Conservation (phyloP, 1,284 basidiomycete species). For the Austroboletus niveus region DNA sequence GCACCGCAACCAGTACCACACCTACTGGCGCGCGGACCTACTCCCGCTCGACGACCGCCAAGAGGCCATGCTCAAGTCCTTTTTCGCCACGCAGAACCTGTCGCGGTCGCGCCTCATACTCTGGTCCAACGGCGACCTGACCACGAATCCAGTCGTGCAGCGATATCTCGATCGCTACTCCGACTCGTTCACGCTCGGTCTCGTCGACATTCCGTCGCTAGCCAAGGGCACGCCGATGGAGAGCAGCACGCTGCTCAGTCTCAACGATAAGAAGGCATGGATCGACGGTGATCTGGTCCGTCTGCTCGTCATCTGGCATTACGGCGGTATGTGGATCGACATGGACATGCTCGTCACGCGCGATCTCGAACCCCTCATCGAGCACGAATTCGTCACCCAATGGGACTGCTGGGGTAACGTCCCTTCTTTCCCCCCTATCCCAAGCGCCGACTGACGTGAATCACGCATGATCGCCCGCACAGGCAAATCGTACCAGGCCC, state of each 20-base stretch:
- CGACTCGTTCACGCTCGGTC: constrained; percentile 62
- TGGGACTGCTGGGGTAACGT: constrained; percentile 91
- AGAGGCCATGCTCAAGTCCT: constrained; percentile 84
- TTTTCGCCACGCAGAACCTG: constrained; percentile 85
- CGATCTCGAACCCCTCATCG: constrained; percentile 77
- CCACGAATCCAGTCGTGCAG: constrained; percentile 56
- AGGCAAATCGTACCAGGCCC: constrained; percentile 84
- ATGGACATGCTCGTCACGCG: constrained; percentile 91
- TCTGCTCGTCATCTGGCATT: constrained; percentile 83
- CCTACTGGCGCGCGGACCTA: constrained; percentile 89
- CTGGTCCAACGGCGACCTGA: constrained; percentile 86
- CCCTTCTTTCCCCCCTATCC: background rate
- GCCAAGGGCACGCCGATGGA: constrained; percentile 77
- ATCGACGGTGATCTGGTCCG: constrained; percentile 90
- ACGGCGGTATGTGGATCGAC: constrained; percentile 92
- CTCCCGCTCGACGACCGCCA: constrained; percentile 76
- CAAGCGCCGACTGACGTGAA: constrained; percentile 1
- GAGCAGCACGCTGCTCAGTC: constrained; percentile 52
- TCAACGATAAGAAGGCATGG: constrained; percentile 81
- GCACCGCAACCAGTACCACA: constrained; percentile 70
- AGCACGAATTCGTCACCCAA: constrained; percentile 92
- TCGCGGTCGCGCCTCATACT: constrained; percentile 65
- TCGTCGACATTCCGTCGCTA: constrained; percentile 66
- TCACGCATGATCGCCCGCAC: background rate
- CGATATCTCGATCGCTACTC: constrained; percentile 64